Percentiles rank a stretch among this genome's conserved stretches.
Evolutionary conservation across 2,329 filamentous ascomycete species (phyloP).

Genomic region (Cyphellophora attinorum): DNA sequence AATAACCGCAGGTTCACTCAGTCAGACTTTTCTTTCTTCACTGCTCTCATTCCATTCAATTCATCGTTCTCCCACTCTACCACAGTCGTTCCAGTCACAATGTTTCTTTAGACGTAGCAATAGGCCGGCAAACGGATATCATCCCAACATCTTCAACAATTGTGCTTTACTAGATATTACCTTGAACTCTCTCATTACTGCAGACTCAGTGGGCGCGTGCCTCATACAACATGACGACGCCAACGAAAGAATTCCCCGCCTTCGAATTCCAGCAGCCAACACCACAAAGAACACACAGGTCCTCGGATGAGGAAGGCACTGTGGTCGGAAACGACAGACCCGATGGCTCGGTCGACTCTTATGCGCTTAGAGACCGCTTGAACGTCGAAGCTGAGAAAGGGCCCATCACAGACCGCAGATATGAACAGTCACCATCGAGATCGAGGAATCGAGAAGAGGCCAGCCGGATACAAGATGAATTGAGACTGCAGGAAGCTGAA

Average conservation of each 20-base stretch:
- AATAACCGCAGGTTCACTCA: too few relatives aligned
- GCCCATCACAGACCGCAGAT: slow-evolving; percentile 19
- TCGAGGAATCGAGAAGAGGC: slow-evolving; percentile 51
- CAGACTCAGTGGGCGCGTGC: too few relatives aligned
- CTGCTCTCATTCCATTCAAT: too few relatives aligned
- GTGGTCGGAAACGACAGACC: slow-evolving; percentile 21
- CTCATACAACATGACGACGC: slow-evolving; percentile 28
- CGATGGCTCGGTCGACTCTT: slow-evolving; percentile 22
- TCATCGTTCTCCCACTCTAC: too few relatives aligned
- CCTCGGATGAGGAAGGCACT: slow-evolving; percentile 19
- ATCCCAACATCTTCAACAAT: too few relatives aligned
- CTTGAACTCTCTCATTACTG: too few relatives aligned
- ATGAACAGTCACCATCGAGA: slow-evolving; percentile 41
- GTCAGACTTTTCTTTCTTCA: too few relatives aligned
- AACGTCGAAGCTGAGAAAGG: slow-evolving; percentile 37
- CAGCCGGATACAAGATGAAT: slow-evolving; percentile 54
- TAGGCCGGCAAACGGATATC: too few relatives aligned
- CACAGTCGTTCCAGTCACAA: too few relatives aligned
- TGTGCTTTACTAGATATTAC: too few relatives aligned
- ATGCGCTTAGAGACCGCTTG: slow-evolving; percentile 32
- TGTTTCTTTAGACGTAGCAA: too few relatives aligned
- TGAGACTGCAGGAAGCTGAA: slow-evolving; percentile 57
- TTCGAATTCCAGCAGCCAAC: slow-evolving; percentile 19
- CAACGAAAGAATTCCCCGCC: slow-evolving; percentile 22
- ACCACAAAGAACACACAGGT: slow-evolving; percentile 14